These are phyloP conservation scores for Copromyces sp. DNA, from an alignment of 495 filamentous ascomycete species.

Conservation along the genomic window DNA sequence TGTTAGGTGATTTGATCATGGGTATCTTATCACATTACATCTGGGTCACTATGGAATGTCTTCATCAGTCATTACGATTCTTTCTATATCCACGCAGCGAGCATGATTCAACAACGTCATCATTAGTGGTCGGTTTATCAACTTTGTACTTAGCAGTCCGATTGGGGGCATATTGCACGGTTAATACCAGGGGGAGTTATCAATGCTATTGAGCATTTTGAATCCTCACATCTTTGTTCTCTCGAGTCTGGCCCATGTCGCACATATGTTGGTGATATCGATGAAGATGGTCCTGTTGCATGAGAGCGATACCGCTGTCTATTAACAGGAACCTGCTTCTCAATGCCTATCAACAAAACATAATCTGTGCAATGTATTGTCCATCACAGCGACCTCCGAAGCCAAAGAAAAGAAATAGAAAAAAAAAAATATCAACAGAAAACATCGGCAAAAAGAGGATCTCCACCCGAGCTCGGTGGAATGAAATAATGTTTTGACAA, in stretches of 20 bases:
- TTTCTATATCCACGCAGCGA: neutral
- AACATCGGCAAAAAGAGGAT: neutral
- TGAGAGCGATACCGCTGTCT: too few relatives aligned
- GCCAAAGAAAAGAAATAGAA: neutral
- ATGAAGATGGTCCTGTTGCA: too few relatives aligned
- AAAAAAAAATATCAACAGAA: neutral
- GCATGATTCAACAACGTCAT: neutral
- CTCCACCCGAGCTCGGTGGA: neutral
- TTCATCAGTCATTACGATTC: neutral
- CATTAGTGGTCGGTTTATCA: neutral
- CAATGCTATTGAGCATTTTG: neutral
- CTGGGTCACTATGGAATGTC: neutral
- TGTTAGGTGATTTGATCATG: slow-evolving; percentile 14
- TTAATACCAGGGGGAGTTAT: neutral
- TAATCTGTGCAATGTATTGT: neutral
- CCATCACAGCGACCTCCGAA: neutral
- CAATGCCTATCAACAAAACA: neutral
- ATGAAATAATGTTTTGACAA: slow-evolving; percentile 6
- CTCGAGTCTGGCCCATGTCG: neutral
- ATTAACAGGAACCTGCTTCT: too few relatives aligned
- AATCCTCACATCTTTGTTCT: neutral
- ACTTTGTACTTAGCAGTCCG: neutral
- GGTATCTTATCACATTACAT: neutral
- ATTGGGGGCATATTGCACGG: neutral
- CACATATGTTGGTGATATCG: too few relatives aligned